These are phyloP conservation scores for Trypanosoma conorhini DNA, from an alignment of 208 protist genomes.

Conservation along the genomic window DNA sequence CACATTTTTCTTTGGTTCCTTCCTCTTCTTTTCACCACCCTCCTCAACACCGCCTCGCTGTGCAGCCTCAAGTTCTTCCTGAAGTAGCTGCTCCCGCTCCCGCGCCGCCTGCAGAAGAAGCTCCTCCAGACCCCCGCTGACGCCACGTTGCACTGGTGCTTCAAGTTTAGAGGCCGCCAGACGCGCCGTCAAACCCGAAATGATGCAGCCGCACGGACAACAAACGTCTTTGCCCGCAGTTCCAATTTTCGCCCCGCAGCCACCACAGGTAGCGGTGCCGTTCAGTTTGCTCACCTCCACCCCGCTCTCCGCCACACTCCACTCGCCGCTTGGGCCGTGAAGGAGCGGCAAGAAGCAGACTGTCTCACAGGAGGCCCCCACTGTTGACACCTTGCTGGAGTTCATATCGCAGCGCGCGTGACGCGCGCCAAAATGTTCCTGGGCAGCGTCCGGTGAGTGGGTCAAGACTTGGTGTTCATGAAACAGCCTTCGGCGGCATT, in stretches of 20 bases:
- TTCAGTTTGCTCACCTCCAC: slow-evolving; percentile 3
- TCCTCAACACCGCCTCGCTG: slow-evolving; percentile 29
- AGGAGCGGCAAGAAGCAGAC: slow-evolving; percentile 19
- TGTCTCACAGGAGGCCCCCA: slow-evolving; percentile 12
- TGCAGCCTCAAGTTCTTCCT: slow-evolving; percentile 30
- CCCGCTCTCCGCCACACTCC: not conserved
- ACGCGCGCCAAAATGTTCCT: slow-evolving; percentile 7
- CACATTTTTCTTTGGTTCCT: slow-evolving; percentile 84
- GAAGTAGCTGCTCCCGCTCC: slow-evolving; percentile 26
- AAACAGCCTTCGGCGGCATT: slow-evolving; percentile 29
- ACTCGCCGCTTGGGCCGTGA: slow-evolving; percentile 10
- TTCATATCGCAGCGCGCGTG: slow-evolving; percentile 1
- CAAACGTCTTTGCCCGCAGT: slow-evolving; percentile 13
- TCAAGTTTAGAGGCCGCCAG: slow-evolving; percentile 28
- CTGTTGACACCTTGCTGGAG: not conserved
- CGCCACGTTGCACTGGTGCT: slow-evolving; percentile 13
- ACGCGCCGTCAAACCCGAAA: slow-evolving; percentile 22
- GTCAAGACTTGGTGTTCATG: slow-evolving; percentile 21
- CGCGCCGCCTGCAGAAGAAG: slow-evolving; percentile 48
- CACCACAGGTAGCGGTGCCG: slow-evolving; percentile 24
- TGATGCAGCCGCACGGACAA: slow-evolving; percentile 31
- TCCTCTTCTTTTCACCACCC: slow-evolving; percentile 23
- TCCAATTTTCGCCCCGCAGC: slow-evolving; percentile 32
- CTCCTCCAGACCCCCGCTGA: slow-evolving; percentile 45
- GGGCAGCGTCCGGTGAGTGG: slow-evolving; percentile 19